Evolutionary conservation across 139 green algal genomes (phyloP), one percentile per base, ranked within the genome.

Genomic region (Tetradesmus lagerheimii): DNA sequence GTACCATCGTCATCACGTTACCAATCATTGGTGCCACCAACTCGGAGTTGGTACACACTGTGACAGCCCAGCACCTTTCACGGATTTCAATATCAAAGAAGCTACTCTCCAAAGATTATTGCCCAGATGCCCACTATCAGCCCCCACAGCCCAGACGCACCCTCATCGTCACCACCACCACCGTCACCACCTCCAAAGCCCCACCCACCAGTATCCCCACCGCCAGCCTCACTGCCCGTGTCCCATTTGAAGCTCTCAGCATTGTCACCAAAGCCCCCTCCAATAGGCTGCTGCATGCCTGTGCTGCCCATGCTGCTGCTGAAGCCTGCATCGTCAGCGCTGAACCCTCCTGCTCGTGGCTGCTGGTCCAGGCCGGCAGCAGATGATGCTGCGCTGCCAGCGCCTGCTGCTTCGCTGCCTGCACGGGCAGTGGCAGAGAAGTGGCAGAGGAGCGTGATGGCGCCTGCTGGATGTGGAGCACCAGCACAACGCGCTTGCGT

Each of bases 101-200:
- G 99, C 31, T 39, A 88, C 41, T 88, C 83, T 25, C 83, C 83
- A n/a, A 88, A 62, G 8, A 88, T 88, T 39, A 88, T 67, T 14
- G 83, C 83, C 83, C 83, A 88, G 2, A 88, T 43, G 50, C 83
- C 50, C 23, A 80, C 62, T 11, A 88, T 9, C 29, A 88, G 20
- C 23, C 83, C 83, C 83, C 83, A 88, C 23, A 88, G 23, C 2
- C 83, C 83, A 16, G 83, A 64, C n/a, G 83, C 45, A 18, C 39
- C 38, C 38, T 88, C 83, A n/a, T 64, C 83, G 81, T 80, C 83
- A 64, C 83, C 83, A 62, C 83, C 64, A 8, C 64, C 83, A 41
- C 25, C 37, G 1, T 31, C 82, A 12, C 80, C 82, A 29, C 82
- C 82, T 1, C 82, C 82, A 25, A 77, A 37, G 23, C 57, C 82